phyloP scores from a whole-genome alignment of 2,329 filamentous ascomycete genomes.

The Penicillium verrucosum region DNA sequence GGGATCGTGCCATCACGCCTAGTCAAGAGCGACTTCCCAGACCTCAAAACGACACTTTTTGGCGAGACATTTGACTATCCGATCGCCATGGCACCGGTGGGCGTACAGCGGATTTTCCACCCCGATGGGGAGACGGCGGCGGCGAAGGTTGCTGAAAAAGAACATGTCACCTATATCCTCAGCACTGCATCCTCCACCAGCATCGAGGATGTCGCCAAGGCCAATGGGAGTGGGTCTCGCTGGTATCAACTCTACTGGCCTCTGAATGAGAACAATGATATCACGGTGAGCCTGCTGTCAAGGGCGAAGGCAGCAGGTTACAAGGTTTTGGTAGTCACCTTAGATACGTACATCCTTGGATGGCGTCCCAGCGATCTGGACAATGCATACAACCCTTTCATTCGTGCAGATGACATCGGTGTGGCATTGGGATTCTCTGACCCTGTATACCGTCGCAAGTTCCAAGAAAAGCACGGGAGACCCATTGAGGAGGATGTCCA shows the following conservation, averaged over 20 bases:
- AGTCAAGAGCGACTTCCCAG: conserved; percentile 38
- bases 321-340: conserved; percentile 64
- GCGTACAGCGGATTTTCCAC: conserved; percentile 67
- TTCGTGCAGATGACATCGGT: conserved; percentile 43
- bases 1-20: conserved; percentile 26
- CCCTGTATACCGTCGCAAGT: conserved; percentile 59
- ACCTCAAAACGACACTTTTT: conserved; percentile 52
- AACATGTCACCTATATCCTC: conserved; percentile 63
- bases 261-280: conserved; percentile 52
- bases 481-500: conserved; percentile 46
- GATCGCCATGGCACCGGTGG: conserved; percentile 64
- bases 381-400: conserved; percentile 48
- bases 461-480: conserved; percentile 45
- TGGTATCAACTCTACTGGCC: conserved; percentile 80
- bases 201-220: conserved; percentile 63
- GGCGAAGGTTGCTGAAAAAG: conserved; percentile 56
- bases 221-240: conserved; percentile 53
- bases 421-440: conserved; percentile 62
- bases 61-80: conserved; percentile 49
- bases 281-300: conserved; percentile 60
- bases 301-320: conserved; percentile 61
- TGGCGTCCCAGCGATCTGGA: conserved; percentile 68
- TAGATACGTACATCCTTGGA: conserved; percentile 66
- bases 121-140: conserved; percentile 60
- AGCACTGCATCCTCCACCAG: conserved; percentile 61